Base-by-base conservation (phyloP, 1,139 yeast genomes). In the Geotrichum phurueaensis region DNA sequence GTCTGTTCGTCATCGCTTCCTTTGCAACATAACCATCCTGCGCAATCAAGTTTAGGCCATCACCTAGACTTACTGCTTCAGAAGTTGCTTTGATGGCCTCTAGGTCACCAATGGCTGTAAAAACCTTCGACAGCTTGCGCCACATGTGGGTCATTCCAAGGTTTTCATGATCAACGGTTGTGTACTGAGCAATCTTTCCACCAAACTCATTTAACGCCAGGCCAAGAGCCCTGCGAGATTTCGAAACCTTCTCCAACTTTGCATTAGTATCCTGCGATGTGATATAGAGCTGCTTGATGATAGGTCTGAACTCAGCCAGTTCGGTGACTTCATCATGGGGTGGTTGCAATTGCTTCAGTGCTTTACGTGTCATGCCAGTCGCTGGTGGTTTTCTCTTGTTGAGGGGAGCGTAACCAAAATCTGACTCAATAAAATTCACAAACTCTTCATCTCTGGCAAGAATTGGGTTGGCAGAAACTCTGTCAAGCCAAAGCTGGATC, bases 1-100 rank as follows among this genome's bases (percentile, higher is more conserved):
- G 97, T 61, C 99, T 81, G 73, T 92, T 92, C 0, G 99, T 95
- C 61, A 94, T 77, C 0, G 97, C 88, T 73, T 94, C 99, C 73
- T 94, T 95, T 59, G 92, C 88, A 64, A 87, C 87, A 72, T 87
- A 94, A 29, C 94, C 86, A 68, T 92, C 97, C 63, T 83, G 81
- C 5, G 84, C 77, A 47, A 90, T 76, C 68, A 82, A 78, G 63
- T 79, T 83, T 13, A 90, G 72, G 0, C 89, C 89, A 68, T 92
- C 98, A 1, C 90, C 91, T 56, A 92, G 73, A 1, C 87, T 81
- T 0, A 94, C 94, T 75, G 85, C 79, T 65, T 86, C 91, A 64
- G 85, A 82, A 15, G 89, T 84, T 55, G 90, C 87, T 66, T 87
- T 87, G 25, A 88, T 79, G 29, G 91, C 81, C 59, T 85, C 86